Percentiles rank a stretch among this genome's conserved stretches.
These are phyloP conservation scores for Anisogramma anomala DNA, from an alignment of 2,329 filamentous ascomycete genomes.

Conservation along the genomic window DNA sequence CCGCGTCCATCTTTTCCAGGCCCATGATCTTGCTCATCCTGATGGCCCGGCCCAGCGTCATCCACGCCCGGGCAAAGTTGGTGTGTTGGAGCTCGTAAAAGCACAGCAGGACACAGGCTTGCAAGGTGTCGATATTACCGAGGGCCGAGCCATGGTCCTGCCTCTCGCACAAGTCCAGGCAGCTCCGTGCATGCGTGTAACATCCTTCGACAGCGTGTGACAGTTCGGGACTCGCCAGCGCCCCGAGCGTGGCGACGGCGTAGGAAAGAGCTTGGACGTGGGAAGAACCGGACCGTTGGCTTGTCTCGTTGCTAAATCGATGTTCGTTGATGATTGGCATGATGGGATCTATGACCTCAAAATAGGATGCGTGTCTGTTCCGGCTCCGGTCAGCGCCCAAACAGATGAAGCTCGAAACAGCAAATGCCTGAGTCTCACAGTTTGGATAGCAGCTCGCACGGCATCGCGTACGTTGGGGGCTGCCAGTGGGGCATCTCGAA, in stretches of 20 bases:
- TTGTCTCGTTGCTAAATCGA: no score
- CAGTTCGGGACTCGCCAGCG: constrained; percentile 23
- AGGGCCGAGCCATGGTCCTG: neutral
- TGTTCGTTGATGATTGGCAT: no score
- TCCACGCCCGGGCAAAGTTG: neutral
- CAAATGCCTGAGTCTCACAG: no score
- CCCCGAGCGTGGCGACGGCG: constrained; percentile 4
- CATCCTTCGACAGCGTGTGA: no score
- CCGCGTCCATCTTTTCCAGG: neutral
- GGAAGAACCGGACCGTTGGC: neutral
- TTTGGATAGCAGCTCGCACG: no score
- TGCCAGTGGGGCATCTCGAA: no score
- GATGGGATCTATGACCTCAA: constrained; percentile 6
- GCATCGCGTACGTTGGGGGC: no score
- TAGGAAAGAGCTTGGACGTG: neutral
- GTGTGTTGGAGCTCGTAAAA: neutral
- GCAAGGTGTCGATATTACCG: neutral
- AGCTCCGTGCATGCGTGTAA: no score
- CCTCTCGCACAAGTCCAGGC: neutral
- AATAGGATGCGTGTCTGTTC: constrained; percentile 8
- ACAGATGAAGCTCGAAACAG: no score
- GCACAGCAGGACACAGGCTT: neutral
- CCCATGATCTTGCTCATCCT: neutral
- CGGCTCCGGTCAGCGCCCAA: no score
- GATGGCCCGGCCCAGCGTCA: neutral